Evolutionary conservation across 495 filamentous ascomycete genomes (phyloP).

Genomic region (Aspergillus asperescens): DNA sequence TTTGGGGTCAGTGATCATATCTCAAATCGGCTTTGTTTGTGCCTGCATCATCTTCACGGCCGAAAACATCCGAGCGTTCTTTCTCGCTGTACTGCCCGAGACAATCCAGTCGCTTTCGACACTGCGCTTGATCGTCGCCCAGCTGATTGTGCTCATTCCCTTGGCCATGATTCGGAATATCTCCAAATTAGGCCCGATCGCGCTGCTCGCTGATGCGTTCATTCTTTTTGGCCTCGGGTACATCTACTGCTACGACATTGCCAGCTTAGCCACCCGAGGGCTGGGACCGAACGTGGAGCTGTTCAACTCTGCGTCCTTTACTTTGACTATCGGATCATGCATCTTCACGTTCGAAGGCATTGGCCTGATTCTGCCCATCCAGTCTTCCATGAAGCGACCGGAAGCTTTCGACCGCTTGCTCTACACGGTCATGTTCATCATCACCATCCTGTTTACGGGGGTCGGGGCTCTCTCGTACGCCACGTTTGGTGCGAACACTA

Average conservation of each 20-base stretch:
- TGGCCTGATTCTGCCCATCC: slow-evolving; percentile 88
- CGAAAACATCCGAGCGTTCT: slow-evolving; percentile 84
- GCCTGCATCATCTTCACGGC: slow-evolving; percentile 93
- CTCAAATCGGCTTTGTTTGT: slow-evolving; percentile 87
- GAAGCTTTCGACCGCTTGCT: slow-evolving; percentile 77
- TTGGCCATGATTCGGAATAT: slow-evolving; percentile 85
- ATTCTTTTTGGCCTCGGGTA: slow-evolving; percentile 82
- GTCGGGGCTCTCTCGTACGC: slow-evolving; percentile 92
- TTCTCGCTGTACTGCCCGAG: slow-evolving; percentile 56
- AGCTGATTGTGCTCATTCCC: slow-evolving; percentile 81
- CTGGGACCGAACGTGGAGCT: slow-evolving; percentile 65
- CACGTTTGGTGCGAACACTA: slow-evolving; percentile 79
- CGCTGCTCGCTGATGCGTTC: slow-evolving; percentile 79
- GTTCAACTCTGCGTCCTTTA: slow-evolving; percentile 81
- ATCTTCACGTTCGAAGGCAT: slow-evolving; percentile 97
- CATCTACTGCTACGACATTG: slow-evolving; percentile 85
- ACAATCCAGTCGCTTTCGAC: slow-evolving; percentile 66
- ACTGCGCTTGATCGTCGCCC: slow-evolving; percentile 73
- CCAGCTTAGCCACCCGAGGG: slow-evolving; percentile 65
- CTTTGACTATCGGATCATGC: slow-evolving; percentile 86
- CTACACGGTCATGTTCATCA: slow-evolving; percentile 78
- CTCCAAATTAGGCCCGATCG: slow-evolving; percentile 75
- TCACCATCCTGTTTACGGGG: slow-evolving; percentile 74
- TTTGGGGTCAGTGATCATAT: slow-evolving; percentile 74
- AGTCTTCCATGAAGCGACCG: slow-evolving; percentile 82